These are phyloP conservation scores for Pseudogymnoascus sp. DNA, from an alignment of 2,329 filamentous ascomycete species.

Conservation along the genomic window DNA sequence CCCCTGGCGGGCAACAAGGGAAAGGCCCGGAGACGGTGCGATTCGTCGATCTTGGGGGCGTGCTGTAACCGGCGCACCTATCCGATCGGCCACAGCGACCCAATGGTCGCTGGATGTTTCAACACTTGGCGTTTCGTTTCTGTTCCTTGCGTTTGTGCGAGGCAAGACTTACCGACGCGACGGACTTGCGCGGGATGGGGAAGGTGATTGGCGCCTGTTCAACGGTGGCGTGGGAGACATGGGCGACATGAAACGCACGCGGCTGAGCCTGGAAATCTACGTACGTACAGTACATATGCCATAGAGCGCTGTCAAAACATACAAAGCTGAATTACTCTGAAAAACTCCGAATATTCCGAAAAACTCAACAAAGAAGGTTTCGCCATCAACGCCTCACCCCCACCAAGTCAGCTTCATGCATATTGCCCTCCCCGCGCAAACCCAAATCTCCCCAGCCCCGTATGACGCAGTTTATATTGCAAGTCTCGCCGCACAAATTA, in stretches of 20 bases:
- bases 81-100: slow-evolving; percentile 3
- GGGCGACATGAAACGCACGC: slow-evolving; percentile 5
- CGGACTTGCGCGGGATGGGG: neutral
- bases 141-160: neutral
- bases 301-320: neutral
- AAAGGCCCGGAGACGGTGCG: neutral
- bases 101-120: neutral
- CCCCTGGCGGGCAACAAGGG: neutral
- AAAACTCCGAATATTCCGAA: neutral
- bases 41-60: neutral
- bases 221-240: neutral
- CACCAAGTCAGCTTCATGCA: neutral
- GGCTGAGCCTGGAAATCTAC: neutral
- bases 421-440: neutral
- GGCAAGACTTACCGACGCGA: neutral
- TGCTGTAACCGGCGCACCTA: neutral
- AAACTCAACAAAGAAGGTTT: neutral
- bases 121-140: slow-evolving; percentile 7
- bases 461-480: neutral
- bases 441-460: neutral
- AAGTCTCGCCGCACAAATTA: neutral
- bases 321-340: neutral
- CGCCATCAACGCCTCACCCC: neutral
- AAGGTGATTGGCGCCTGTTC: neutral
- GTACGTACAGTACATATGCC: neutral